Percentiles rank a stretch among this genome's conserved stretches.
Conservation (phyloP, 306 rosid genomes). For the Medicago truncatula region DNA sequence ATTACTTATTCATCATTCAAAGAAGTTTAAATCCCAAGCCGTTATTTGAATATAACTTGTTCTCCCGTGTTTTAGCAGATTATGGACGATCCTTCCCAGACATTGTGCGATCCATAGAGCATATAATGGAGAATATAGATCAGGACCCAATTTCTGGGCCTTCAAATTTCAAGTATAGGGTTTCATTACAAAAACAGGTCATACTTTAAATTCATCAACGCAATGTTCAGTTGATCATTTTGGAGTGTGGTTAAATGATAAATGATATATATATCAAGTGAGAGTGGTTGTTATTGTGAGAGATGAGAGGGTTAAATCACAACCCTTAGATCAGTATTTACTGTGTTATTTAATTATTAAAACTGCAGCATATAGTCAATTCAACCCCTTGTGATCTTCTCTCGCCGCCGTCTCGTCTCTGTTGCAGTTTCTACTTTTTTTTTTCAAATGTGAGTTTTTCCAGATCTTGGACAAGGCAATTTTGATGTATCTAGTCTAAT, state of each 20-base stretch:
- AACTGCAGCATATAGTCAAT: too few relatives aligned
- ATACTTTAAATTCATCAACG: slow-evolving; percentile 42
- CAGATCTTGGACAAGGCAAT: too few relatives aligned
- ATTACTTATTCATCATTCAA: background rate
- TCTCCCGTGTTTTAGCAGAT: slow-evolving; percentile 59
- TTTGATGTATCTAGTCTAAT: too few relatives aligned
- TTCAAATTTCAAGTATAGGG: slow-evolving; percentile 80
- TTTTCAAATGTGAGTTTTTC: too few relatives aligned
- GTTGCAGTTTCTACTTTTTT: too few relatives aligned
- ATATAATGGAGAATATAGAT: slow-evolving; percentile 71
- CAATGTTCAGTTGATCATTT: slow-evolving; percentile 19
- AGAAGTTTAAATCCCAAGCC: background rate
- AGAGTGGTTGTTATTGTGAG: too few relatives aligned
- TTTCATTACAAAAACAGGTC: slow-evolving; percentile 95
- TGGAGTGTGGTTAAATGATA: slow-evolving; percentile 13
- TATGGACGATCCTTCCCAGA: slow-evolving; percentile 84
- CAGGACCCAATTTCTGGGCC: slow-evolving; percentile 71
- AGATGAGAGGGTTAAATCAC: too few relatives aligned
- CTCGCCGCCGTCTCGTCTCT: too few relatives aligned
- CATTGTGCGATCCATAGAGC: slow-evolving; percentile 76
- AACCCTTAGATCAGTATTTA: too few relatives aligned
- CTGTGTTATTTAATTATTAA: too few relatives aligned
- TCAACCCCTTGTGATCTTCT: too few relatives aligned
- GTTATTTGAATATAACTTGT: slow-evolving; percentile 31
- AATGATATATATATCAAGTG: background rate